These are phyloP conservation scores for Medicago lupulina DNA, from an alignment of 306 rosid species.

Conservation along the genomic window DNA sequence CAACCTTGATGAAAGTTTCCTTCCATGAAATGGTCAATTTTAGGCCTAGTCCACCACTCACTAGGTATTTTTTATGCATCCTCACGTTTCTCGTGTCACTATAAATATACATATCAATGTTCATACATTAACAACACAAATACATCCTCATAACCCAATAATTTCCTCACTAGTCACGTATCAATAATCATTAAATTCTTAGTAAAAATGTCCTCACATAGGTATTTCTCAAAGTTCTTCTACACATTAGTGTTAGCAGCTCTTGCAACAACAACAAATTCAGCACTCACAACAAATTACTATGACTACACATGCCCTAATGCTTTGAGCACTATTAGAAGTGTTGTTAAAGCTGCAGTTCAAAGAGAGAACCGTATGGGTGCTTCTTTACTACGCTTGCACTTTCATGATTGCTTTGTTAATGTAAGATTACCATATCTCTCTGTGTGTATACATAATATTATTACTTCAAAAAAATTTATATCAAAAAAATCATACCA, in stretches of 20 bases:
- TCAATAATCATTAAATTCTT: neutral
- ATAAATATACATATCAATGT: conserved; percentile 32
- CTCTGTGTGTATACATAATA: no score
- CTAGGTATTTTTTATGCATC: neutral
- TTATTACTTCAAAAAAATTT: no score
- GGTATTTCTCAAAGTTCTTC: conserved; percentile 4
- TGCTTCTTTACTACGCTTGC: conserved; percentile 55
- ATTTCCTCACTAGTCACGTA: neutral
- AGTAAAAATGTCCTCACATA: conserved; percentile 31
- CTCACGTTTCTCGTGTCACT: conserved; percentile 2
- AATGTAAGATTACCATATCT: conserved; percentile 28
- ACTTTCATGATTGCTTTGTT: conserved; percentile 63
- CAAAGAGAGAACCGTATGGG: conserved; percentile 50
- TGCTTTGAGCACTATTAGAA: conserved; percentile 43
- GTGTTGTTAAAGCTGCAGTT: conserved; percentile 40
- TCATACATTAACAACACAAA: neutral
- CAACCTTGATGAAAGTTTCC: conserved; percentile 33
- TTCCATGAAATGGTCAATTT: conserved; percentile 29
- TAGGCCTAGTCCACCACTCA: conserved; percentile 27
- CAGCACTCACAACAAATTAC: conserved; percentile 43
- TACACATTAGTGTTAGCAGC: conserved; percentile 15
- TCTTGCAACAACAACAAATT: conserved; percentile 37
- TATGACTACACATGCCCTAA: conserved; percentile 47
- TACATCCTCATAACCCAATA: conserved; percentile 1
- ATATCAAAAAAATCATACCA: no score